phyloP scores from a whole-genome alignment of 768 basidiomycete species.

The Chlorophyllum brunneum region DNA sequence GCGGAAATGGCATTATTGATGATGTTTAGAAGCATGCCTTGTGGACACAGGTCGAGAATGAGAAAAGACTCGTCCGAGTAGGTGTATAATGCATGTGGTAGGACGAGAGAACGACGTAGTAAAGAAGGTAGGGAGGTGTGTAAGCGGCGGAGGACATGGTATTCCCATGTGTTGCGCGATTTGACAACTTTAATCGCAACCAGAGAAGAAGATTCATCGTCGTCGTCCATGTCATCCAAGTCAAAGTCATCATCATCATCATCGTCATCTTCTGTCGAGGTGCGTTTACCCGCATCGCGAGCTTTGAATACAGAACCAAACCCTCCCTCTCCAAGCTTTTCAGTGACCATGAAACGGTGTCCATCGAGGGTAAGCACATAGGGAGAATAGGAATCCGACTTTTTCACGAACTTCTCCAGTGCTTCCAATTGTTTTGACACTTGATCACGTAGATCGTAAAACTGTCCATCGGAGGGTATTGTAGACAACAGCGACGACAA shows the following conservation, averaged over 20 bases:
- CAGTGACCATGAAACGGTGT: constrained; percentile 63
- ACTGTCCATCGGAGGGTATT: constrained; percentile 56
- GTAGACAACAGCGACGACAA: constrained; percentile 60
- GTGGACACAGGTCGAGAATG: constrained; percentile 81
- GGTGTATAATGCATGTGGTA: constrained; percentile 75
- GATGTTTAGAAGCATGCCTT: constrained; percentile 88
- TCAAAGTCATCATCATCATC: constrained; percentile 45
- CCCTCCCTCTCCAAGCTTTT: constrained; percentile 95
- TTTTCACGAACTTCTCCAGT: constrained; percentile 70
- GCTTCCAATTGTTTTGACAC: constrained; percentile 58
- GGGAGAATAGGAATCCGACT: constrained; percentile 32
- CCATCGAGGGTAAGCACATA: constrained; percentile 62
- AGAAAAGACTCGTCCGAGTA: constrained; percentile 90
- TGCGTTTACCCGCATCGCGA: constrained; percentile 45
- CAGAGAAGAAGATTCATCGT: constrained; percentile 49
- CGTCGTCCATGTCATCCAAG: constrained; percentile 48
- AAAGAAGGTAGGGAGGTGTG: constrained; percentile 61
- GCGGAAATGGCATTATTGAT: constrained; percentile 80
- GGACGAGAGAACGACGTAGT: constrained; percentile 65
- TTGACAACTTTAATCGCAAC: constrained; percentile 91
- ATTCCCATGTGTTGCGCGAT: constrained; percentile 91
- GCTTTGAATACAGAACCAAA: constrained; percentile 96
- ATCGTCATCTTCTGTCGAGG: constrained; percentile 44
- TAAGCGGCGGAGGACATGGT: constrained; percentile 75
- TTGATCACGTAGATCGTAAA: constrained; percentile 52